Percentiles rank a stretch among this genome's conserved stretches.
phyloP scores from a whole-genome alignment of 495 filamentous ascomycete genomes.

The Neurospora africana region DNA sequence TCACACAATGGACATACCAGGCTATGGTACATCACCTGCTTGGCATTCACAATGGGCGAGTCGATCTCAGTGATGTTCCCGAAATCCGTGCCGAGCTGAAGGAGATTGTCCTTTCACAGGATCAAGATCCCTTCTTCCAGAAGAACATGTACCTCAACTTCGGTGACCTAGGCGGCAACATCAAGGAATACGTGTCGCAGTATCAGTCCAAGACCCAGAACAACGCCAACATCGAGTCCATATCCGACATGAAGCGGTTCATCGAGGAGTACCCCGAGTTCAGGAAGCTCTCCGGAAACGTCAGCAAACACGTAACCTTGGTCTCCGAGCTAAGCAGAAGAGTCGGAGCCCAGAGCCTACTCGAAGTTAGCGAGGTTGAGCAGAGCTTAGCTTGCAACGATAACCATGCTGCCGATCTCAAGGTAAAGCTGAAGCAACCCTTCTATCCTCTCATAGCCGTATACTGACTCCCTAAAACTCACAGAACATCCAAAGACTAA shows the following conservation, averaged over 20 bases:
- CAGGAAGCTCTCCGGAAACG: slow-evolving; percentile 89
- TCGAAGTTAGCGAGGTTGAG: slow-evolving; percentile 93
- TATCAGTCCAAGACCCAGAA: slow-evolving; percentile 92
- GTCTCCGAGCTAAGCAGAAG: slow-evolving; percentile 85
- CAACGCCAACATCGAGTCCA: slow-evolving; percentile 90
- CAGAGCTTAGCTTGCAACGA: slow-evolving; percentile 96
- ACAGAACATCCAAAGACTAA: slow-evolving; percentile 74
- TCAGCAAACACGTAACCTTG: slow-evolving; percentile 95
- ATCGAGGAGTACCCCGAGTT: slow-evolving; percentile 99
- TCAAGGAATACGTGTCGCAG: slow-evolving; percentile 97
- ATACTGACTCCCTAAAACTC: neutral
- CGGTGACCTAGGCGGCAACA: slow-evolving; percentile 91
- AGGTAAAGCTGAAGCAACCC: slow-evolving; percentile 46
- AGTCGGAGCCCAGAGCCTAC: slow-evolving; percentile 70
- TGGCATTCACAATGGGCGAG: slow-evolving; percentile 85
- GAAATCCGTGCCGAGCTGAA: slow-evolving; percentile 84
- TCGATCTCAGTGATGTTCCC: slow-evolving; percentile 76
- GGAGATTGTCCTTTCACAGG: slow-evolving; percentile 92
- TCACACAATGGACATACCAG: slow-evolving; percentile 98
- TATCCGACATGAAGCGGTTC: slow-evolving; percentile 97
- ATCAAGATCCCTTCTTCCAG: slow-evolving; percentile 98
- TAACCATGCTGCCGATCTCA: slow-evolving; percentile 78
- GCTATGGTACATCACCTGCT: slow-evolving; percentile 97
- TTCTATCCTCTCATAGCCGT: neutral
- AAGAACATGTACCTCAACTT: slow-evolving; percentile 99